phyloP scores from a whole-genome alignment of 2,329 filamentous ascomycete genomes.

The Sclerotinia subarctica region DNA sequence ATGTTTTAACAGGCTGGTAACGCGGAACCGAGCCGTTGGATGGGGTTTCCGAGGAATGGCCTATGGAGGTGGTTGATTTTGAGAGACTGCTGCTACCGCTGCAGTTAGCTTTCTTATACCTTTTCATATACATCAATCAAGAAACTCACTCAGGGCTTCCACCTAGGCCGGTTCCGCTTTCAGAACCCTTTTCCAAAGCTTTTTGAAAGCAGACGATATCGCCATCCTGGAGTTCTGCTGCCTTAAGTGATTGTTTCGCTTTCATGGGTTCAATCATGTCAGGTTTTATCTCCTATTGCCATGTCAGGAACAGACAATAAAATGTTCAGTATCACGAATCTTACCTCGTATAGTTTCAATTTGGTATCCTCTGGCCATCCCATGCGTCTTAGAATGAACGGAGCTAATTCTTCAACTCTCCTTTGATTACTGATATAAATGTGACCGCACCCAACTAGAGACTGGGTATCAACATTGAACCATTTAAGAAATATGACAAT shows the following conservation, averaged over 20 bases:
- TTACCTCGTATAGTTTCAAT: conserved; percentile 74
- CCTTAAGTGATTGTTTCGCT: conserved; percentile 80
- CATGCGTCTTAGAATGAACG: conserved; percentile 77
- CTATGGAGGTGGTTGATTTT: not conserved
- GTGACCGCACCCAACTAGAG: conserved; percentile 72
- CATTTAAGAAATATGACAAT: conserved; percentile 91
- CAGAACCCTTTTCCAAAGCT: conserved; percentile 52
- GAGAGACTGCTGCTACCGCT: not conserved
- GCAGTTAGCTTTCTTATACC: not conserved
- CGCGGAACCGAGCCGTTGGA: conserved; percentile 5
- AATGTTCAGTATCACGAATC: conserved; percentile 24
- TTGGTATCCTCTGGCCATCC: conserved; percentile 74
- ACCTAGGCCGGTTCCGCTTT: conserved; percentile 43
- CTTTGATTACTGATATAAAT: conserved; percentile 85
- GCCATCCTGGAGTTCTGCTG: conserved; percentile 93
- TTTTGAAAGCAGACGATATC: conserved; percentile 95
- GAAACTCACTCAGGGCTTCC: conserved; percentile 21
- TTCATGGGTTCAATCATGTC: conserved; percentile 97
- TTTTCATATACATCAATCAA: not conserved
- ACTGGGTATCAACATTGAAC: conserved; percentile 77
- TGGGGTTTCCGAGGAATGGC: not conserved
- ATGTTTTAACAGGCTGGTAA: conserved; percentile 24
- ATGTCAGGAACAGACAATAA: conserved; percentile 28
- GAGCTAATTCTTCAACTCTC: conserved; percentile 80
- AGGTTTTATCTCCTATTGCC: conserved; percentile 79